phyloP scores from a whole-genome alignment of 371 early-diverging fungal genomes.

The Parasitella parasitica region DNA sequence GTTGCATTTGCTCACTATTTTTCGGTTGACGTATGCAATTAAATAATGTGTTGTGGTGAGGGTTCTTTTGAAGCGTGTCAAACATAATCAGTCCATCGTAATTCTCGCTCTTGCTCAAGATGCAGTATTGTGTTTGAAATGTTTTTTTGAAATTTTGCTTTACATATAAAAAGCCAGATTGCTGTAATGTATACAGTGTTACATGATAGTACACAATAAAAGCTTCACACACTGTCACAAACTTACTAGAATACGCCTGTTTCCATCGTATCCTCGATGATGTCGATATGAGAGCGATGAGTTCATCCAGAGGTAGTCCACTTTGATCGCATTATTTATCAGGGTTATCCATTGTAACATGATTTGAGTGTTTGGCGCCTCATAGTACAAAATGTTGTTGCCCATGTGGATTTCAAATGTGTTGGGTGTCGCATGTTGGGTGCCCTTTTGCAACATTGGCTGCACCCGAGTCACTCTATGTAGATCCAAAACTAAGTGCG shows the following conservation, averaged over 20 bases:
- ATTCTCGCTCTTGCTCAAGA: slow-evolving; percentile 6
- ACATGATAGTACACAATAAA: too few species aligned
- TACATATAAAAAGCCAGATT: slow-evolving; percentile 17
- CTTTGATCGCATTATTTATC: not conserved
- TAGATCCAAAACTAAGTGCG: slow-evolving; percentile 8
- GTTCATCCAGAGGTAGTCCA: not conserved
- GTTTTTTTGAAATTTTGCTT: slow-evolving; percentile 6
- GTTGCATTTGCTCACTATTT: not conserved
- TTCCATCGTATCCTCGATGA: not conserved
- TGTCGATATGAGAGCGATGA: not conserved
- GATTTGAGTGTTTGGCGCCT: slow-evolving; percentile 16
- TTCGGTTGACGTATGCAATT: not conserved
- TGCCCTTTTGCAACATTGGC: not conserved
- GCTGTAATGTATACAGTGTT: not conserved
- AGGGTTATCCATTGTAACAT: slow-evolving; percentile 19
- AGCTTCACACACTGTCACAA: not conserved
- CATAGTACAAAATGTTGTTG: slow-evolving; percentile 1
- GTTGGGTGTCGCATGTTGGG: not conserved
- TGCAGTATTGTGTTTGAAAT: slow-evolving; percentile 5
- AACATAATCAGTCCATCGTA: slow-evolving; percentile 12
- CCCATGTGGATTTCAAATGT: not conserved
- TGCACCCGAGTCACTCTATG: not conserved
- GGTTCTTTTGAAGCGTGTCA: slow-evolving; percentile 3
- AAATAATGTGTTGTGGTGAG: not conserved
- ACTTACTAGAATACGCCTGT: slow-evolving; percentile 4